Percentiles rank a stretch among this genome's conserved stretches.
phyloP scores from a whole-genome alignment of 1,284 basidiomycete genomes.

The Ustilago loliicola region DNA sequence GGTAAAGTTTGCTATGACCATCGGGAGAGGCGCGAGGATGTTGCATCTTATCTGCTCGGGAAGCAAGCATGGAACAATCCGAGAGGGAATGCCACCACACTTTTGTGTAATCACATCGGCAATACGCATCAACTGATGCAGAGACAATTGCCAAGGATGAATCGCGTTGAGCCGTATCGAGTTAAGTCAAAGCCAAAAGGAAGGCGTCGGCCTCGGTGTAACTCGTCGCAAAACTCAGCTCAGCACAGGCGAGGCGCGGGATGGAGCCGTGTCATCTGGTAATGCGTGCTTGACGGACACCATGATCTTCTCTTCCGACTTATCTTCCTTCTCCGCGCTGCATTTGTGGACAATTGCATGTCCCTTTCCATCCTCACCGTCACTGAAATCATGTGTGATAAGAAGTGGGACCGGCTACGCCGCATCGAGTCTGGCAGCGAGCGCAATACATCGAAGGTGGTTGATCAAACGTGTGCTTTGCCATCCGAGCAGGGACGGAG shows the following conservation, averaged over 20 bases:
- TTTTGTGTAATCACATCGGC: slow-evolving; percentile 4
- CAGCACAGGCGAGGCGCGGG: slow-evolving; percentile 1
- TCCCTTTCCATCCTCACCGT: neutral
- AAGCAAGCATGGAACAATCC: slow-evolving; percentile 7
- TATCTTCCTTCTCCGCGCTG: neutral
- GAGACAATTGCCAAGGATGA: neutral
- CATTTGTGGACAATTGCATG: neutral
- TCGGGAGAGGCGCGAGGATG: neutral
- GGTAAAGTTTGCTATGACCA: neutral
- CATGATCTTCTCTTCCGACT: neutral
- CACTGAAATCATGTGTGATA: neutral
- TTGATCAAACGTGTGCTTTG: neutral
- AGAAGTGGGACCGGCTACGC: neutral
- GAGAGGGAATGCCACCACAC: neutral
- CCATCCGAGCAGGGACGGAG: neutral
- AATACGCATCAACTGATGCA: neutral
- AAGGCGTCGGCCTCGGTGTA: neutral
- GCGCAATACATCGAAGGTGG: neutral
- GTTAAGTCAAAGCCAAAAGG: neutral
- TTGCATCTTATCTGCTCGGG: neutral
- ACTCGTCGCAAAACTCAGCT: slow-evolving; percentile 8
- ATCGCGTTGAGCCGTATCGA: neutral
- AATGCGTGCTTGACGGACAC: neutral
- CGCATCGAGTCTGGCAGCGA: neutral
- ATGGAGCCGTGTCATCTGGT: slow-evolving; percentile 4